Conservation (phyloP, 805 yeast genomes). For the Phaffomyces thermotolerans region DNA sequence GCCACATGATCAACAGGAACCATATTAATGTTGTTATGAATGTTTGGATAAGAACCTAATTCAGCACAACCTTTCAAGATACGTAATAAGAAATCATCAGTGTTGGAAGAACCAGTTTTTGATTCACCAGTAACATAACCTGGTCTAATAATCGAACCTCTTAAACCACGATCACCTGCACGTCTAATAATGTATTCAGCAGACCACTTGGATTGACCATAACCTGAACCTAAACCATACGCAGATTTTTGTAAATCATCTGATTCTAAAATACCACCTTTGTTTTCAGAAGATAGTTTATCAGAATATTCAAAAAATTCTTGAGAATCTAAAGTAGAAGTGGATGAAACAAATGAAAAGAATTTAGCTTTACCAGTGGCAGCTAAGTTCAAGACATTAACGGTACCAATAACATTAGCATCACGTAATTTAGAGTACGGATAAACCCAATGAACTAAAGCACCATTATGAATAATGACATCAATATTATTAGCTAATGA, state of each 20-base stretch:
- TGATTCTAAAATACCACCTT: constrained; percentile 67
- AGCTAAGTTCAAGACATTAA: constrained; percentile 71
- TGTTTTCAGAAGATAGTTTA: constrained; percentile 52
- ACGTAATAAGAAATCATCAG: constrained; percentile 92
- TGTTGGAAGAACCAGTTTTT: constrained; percentile 79
- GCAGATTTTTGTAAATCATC: constrained; percentile 83
- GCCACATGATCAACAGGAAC: constrained; percentile 99
- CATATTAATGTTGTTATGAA: constrained; percentile 84
- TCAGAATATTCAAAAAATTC: constrained; percentile 76
- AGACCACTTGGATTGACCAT: constrained; percentile 98
- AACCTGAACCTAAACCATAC: constrained; percentile 79
- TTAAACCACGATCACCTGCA: constrained; percentile 83
- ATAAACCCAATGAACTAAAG: constrained; percentile 97
- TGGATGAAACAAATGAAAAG: constrained; percentile 90
- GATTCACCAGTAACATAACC: constrained; percentile 93
- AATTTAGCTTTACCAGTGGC: constrained; percentile 75
- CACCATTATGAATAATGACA: constrained; percentile 91
- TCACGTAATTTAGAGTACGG: constrained; percentile 88
- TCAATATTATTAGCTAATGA: constrained; percentile 56
- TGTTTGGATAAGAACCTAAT: constrained; percentile 78
- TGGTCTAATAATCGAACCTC: constrained; percentile 88
- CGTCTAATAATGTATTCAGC: constrained; percentile 83
- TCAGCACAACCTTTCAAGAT: constrained; percentile 93
- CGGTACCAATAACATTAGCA: constrained; percentile 85
- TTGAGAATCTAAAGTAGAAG: constrained; percentile 84